phyloP scores from a whole-genome alignment of 441 rosid species.

The Euphorbia corollata region DNA sequence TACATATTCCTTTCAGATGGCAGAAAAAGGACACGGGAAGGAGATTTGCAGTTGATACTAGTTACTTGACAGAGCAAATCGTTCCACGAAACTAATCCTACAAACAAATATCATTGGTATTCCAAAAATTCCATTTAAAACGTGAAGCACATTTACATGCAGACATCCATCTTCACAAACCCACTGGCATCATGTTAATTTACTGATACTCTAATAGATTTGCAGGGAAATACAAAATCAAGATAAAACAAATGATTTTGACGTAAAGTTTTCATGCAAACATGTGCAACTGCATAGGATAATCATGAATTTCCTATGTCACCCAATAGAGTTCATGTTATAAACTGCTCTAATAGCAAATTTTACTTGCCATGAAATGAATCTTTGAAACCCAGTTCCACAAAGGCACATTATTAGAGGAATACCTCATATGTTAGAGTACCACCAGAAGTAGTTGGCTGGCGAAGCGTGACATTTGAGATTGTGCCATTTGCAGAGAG shows the following conservation, averaged over 20 bases:
- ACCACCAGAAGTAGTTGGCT: conserved; percentile 81
- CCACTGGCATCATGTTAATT: not conserved
- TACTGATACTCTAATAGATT: not conserved
- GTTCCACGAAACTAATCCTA: not conserved
- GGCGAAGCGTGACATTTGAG: conserved; percentile 89
- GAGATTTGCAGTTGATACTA: not conserved
- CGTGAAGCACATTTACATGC: too few species aligned
- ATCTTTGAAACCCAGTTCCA: conserved; percentile 7
- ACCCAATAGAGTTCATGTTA: not conserved
- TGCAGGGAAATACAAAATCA: not conserved
- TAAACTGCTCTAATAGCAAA: not conserved
- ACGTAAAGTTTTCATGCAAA: not conserved
- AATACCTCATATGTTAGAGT: conserved; percentile 88
- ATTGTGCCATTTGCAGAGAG: conserved; percentile 84
- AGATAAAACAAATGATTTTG: not conserved
- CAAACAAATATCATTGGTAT: not conserved
- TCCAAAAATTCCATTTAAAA: not conserved
- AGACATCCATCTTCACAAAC: not conserved
- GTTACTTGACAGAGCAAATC: not conserved
- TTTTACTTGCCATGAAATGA: not conserved
- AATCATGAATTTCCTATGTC: not conserved
- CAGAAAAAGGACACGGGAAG: not conserved
- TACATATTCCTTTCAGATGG: not conserved
- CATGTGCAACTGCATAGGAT: not conserved
- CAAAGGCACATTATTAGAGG: conserved; percentile 9